Conservation (phyloP, 441 rosid genomes). For the Hura crepitans region DNA sequence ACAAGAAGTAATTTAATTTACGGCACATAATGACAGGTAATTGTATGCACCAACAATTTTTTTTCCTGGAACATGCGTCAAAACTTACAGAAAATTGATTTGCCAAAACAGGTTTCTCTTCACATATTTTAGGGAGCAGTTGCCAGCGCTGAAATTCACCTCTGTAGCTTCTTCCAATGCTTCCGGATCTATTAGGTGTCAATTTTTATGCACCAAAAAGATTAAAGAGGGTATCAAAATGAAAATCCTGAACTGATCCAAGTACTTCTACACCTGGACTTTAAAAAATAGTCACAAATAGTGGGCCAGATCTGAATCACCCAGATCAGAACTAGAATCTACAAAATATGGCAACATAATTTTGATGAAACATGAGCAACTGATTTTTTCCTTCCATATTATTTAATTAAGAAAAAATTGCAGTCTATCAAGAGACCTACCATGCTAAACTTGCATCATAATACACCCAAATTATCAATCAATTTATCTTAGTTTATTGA, state of each 20-base stretch:
- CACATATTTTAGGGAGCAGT: slow-evolving; percentile 59
- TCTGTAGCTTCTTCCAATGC: slow-evolving; percentile 87
- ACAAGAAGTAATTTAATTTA: slow-evolving; percentile 3
- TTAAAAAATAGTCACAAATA: not conserved
- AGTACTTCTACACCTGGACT: not conserved
- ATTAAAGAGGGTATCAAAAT: not conserved
- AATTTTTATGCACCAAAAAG: not conserved
- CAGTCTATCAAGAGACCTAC: not conserved
- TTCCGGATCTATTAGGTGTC: slow-evolving; percentile 52
- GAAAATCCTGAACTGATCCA: slow-evolving; percentile 1
- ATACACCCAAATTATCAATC: not conserved
- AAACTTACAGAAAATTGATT: slow-evolving; percentile 96
- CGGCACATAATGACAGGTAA: not conserved
- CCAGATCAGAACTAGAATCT: too few species aligned
- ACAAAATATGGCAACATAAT: not conserved
- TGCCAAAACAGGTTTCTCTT: slow-evolving; percentile 71
- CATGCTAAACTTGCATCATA: not conserved
- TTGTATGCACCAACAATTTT: not conserved
- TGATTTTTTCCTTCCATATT: not conserved
- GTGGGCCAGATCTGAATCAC: not conserved
- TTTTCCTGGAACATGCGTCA: not conserved
- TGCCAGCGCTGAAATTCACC: slow-evolving; percentile 93
- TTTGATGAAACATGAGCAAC: not conserved
- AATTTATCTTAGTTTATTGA: not conserved
- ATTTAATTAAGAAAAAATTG: not conserved